Evolutionary conservation across 1,284 basidiomycete species (phyloP), one percentile per base, ranked within the genome.

Genomic region (Hymenochaete sp.): DNA sequence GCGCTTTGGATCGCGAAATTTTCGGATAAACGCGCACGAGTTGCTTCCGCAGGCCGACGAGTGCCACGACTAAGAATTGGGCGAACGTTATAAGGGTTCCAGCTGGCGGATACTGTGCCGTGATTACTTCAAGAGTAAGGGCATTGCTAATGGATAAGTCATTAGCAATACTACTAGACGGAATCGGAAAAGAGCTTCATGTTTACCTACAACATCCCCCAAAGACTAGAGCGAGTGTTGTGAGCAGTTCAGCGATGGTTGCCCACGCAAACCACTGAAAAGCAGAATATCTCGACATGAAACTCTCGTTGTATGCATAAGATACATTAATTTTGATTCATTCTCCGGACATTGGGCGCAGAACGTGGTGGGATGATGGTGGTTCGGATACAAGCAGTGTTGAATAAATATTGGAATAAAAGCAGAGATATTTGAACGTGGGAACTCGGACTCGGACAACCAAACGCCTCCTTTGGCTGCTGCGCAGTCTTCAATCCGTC

Each of bases 41-140:
- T 56, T 85, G 79, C 32, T 65, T 70, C 1, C 76, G 77, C 13
- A 88, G 67, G 0, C 82, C 79, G 53, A 78, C 67, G 1, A 89
- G 52, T 6, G 88, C 78, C 48, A 93, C 79, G 55, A 82, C 60
- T 43, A 85, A 51, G 62, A 92, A 93, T 62, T 93, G 91, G 36
- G 81, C 72, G 55, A 92, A 84, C 0, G 91, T 93, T 57, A 93
- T 78, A 44, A 93, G 73, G 16, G 82, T 77, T 45, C 90, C 90
- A 40, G 77, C 65, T 19, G 69, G 63, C 8, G 83, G 79, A 55
- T 81, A 71, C 40, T 71, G 63, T 3, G 74, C 70, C 2, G 80
- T 84, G 14, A 84, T 63, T 51, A 77, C 72, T 59, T 87, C 82
- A 2, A 81, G 62, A 1, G 82, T 78, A 43, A 85, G 67, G 24